Conservation (phyloP, 2,329 filamentous ascomycete genomes). For the Stromatinia cepivora region DNA sequence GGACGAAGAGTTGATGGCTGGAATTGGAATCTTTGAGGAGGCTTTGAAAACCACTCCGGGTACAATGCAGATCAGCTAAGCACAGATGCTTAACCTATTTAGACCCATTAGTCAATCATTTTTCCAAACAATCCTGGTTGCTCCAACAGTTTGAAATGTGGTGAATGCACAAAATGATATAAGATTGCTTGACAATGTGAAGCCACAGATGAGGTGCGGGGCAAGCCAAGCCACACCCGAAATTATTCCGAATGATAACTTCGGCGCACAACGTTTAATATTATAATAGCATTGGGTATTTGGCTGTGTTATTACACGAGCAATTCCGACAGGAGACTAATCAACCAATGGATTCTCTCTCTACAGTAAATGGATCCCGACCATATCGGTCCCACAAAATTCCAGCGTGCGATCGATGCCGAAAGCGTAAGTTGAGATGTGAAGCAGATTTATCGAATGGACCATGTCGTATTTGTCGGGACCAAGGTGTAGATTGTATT, state of each 20-base stretch:
- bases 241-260: neutral
- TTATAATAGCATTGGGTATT: neutral
- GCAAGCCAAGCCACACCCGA: neutral
- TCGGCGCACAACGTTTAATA: neutral
- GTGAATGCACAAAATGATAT: neutral
- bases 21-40: slow-evolving; percentile 56
- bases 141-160: neutral
- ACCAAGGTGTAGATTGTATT: slow-evolving; percentile 2
- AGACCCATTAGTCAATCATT: neutral
- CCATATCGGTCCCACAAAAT: slow-evolving; percentile 7
- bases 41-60: slow-evolving; percentile 45
- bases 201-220: neutral
- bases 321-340: neutral
- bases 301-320: neutral
- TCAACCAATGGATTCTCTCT: neutral
- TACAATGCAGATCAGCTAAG: slow-evolving; percentile 19
- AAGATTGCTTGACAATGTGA: neutral
- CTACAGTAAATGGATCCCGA: neutral
- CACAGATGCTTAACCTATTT: neutral
- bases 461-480: neutral
- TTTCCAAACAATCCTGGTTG: neutral
- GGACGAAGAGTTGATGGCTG: slow-evolving; percentile 50
- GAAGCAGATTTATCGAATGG: neutral
- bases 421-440: slow-evolving; percentile 11
- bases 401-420: slow-evolving; percentile 11